Conservation (phyloP, 2,329 filamentous ascomycete genomes). For the Neurospora sp. region DNA sequence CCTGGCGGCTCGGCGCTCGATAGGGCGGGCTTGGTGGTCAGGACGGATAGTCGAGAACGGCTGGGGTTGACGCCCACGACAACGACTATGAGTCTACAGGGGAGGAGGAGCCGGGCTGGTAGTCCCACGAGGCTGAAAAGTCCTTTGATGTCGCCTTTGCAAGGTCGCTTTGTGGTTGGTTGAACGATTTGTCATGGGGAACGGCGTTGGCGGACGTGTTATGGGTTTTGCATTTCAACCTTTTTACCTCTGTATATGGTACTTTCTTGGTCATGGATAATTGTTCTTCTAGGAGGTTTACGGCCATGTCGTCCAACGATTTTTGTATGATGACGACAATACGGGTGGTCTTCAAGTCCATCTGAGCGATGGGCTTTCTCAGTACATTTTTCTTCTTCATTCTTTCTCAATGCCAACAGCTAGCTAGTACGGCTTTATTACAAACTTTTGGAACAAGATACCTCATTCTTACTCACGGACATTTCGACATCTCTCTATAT, state of each 20-base stretch:
- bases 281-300: background rate
- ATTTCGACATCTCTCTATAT: background rate
- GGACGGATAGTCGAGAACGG: conserved; percentile 80
- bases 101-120: conserved; percentile 44
- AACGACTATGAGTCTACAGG: conserved; percentile 41
- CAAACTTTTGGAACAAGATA: background rate
- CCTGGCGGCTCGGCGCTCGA: conserved; percentile 39
- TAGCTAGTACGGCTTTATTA: background rate
- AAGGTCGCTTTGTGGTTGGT: conserved; percentile 18
- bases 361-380: background rate
- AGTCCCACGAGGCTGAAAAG: conserved; percentile 52
- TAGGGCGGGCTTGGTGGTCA: conserved; percentile 62
- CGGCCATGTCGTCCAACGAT: background rate
- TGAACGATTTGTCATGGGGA: background rate
- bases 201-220: conserved; percentile 1
- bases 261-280: background rate
- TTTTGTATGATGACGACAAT: background rate
- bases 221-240: background rate
- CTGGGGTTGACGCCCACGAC: conserved; percentile 43
- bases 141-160: conserved; percentile 40
- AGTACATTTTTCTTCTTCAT: background rate
- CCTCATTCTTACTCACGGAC: background rate
- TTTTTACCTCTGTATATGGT: background rate
- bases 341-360: background rate
- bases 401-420: background rate